Percentiles rank a stretch among this genome's conserved stretches.
Conservation (phyloP, 805 yeast species). For the Pichia membranifaciens region DNA sequence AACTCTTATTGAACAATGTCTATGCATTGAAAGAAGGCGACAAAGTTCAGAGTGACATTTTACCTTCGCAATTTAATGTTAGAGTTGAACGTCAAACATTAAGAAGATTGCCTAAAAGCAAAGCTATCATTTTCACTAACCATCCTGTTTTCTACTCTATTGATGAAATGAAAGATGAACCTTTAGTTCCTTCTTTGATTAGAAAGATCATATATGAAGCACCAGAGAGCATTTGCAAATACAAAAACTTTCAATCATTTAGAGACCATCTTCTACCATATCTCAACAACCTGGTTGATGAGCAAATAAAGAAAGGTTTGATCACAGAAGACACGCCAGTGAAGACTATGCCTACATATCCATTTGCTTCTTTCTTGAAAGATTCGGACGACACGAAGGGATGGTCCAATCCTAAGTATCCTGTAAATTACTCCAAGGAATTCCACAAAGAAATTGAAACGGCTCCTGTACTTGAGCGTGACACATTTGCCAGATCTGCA, state of each 20-base stretch:
- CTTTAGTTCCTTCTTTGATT: conserved; percentile 61
- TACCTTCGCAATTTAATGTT: conserved; percentile 53
- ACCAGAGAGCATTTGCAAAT: conserved; percentile 58
- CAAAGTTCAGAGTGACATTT: conserved; percentile 37
- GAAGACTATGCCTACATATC: conserved; percentile 54
- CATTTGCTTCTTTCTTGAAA: conserved; percentile 52
- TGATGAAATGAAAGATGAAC: conserved; percentile 79
- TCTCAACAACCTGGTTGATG: conserved; percentile 48
- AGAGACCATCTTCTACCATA: conserved; percentile 57
- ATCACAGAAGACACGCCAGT: conserved; percentile 51
- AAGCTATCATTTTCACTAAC: conserved; percentile 66
- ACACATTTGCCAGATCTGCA: conserved; percentile 18
- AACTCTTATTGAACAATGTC: conserved; percentile 49
- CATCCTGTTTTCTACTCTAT: conserved; percentile 75
- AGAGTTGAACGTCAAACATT: conserved; percentile 71
- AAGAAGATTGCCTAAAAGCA: conserved; percentile 56
- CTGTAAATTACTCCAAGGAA: conserved; percentile 21
- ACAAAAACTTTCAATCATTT: conserved; percentile 53
- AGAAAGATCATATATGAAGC: conserved; percentile 60
- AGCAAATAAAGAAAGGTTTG: conserved; percentile 53
- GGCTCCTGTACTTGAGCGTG: conserved; percentile 20
- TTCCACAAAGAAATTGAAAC: conserved; percentile 23
- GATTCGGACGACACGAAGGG: conserved; percentile 34
- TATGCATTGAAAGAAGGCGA: conserved; percentile 45
- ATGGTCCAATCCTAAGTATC: conserved; percentile 34